These are phyloP conservation scores for Kwoniella botswanensis DNA, from an alignment of 768 basidiomycete species.

Conservation along the genomic window DNA sequence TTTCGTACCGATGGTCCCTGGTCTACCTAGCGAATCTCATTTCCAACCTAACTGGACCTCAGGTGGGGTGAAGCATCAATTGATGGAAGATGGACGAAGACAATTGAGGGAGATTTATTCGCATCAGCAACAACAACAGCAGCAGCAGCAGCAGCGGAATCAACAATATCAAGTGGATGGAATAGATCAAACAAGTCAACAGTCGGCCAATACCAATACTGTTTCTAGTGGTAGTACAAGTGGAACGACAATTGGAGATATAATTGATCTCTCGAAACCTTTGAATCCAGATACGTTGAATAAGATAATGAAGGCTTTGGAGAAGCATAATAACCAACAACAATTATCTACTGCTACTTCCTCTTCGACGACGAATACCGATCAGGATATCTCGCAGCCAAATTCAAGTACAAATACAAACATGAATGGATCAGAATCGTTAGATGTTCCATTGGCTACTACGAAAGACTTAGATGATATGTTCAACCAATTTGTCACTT, in stretches of 20 bases:
- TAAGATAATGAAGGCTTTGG: slow-evolving; percentile 44
- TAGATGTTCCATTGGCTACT: too few species aligned
- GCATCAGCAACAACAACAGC: neutral
- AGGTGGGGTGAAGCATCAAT: neutral
- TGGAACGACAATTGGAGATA: slow-evolving; percentile 16
- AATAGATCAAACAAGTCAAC: neutral
- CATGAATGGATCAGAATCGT: neutral
- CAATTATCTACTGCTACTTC: neutral
- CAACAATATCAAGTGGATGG: neutral
- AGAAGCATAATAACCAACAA: slow-evolving; percentile 13
- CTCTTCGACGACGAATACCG: too few species aligned
- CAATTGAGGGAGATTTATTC: neutral
- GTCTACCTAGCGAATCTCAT: neutral
- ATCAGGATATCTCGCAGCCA: too few species aligned
- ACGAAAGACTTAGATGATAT: slow-evolving; percentile 24
- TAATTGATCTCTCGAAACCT: slow-evolving; percentile 50
- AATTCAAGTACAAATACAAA: too few species aligned
- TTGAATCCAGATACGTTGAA: slow-evolving; percentile 42
- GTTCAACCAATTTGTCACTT: slow-evolving; percentile 31
- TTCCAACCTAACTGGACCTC: slow-evolving; percentile 11
- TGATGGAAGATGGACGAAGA: neutral
- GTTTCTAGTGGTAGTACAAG: neutral
- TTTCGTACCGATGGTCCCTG: slow-evolving; percentile 3
- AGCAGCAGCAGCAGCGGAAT: slow-evolving; percentile 2
- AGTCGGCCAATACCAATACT: neutral